Evolutionary conservation across 1,139 yeast species (phyloP).

Genomic region (Wickerhamiella infanticola): DNA sequence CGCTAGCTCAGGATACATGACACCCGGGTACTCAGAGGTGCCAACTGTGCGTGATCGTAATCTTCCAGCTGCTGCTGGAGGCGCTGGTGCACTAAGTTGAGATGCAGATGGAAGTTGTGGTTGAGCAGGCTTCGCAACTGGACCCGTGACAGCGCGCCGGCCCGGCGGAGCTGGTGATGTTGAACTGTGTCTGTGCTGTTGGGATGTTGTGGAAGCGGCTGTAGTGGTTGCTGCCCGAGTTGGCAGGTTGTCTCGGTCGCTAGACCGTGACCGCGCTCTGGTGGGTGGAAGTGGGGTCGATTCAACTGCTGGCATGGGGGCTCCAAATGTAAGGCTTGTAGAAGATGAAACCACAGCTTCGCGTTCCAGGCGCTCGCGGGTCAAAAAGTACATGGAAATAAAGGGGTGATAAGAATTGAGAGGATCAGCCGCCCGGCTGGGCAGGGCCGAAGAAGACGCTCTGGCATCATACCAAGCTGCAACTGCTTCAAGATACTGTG

Average conservation of each 20-base stretch:
- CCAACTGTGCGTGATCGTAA: constrained; percentile 6
- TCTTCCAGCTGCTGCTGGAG: constrained; percentile 4
- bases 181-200: no score
- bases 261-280: background rate
- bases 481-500: constrained; percentile 50
- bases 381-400: constrained; percentile 71
- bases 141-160: background rate
- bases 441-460: constrained; percentile 1
- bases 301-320: background rate
- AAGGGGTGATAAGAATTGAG: constrained; percentile 82
- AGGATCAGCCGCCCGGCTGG: constrained; percentile 37
- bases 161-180: background rate
- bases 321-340: background rate
- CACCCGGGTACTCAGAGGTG: background rate
- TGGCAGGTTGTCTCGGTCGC: background rate
- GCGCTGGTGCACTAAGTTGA: background rate
- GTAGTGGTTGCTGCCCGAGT: background rate
- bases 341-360: constrained; percentile 19
- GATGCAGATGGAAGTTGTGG: background rate
- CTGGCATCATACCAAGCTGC: constrained; percentile 39
- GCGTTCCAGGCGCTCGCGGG: constrained; percentile 63
- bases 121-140: background rate
- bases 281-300: background rate
- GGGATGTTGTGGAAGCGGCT: background rate
- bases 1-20: background rate